These are phyloP conservation scores for Aspergillus cristatus DNA, from an alignment of 495 filamentous ascomycete genomes.

Conservation along the genomic window DNA sequence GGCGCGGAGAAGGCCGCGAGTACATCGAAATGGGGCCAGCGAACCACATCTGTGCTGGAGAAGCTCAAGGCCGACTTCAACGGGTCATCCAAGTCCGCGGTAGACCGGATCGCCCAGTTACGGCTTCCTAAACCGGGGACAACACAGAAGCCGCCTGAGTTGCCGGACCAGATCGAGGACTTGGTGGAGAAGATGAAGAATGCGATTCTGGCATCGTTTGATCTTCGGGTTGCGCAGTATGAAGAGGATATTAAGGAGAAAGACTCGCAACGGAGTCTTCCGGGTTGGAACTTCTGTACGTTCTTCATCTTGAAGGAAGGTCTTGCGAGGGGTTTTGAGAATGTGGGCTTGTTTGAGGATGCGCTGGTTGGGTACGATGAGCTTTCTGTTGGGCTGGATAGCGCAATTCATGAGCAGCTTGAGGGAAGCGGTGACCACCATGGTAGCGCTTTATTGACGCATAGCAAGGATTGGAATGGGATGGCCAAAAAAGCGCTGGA, in stretches of 20 bases:
- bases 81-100: slow-evolving; percentile 61
- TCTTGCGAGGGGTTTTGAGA: slow-evolving; percentile 87
- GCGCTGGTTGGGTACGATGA: slow-evolving; percentile 90
- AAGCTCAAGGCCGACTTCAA: slow-evolving; percentile 92
- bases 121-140: slow-evolving; percentile 47
- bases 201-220: slow-evolving; percentile 81
- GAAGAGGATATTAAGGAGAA: slow-evolving; percentile 95
- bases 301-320: slow-evolving; percentile 98
- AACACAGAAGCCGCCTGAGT: slow-evolving; percentile 55
- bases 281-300: slow-evolving; percentile 98
- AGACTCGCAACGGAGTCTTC: slow-evolving; percentile 76
- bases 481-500: slow-evolving; percentile 42
- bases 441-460: slow-evolving; percentile 54
- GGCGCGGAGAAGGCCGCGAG: slow-evolving; percentile 64
- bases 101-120: slow-evolving; percentile 80
- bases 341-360: slow-evolving; percentile 91
- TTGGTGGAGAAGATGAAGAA: slow-evolving; percentile 78
- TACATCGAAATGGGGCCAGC: slow-evolving; percentile 69
- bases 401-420: slow-evolving; percentile 67
- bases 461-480: slow-evolving; percentile 61
- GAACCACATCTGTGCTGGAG: slow-evolving; percentile 73
- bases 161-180: slow-evolving; percentile 68
- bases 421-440: slow-evolving; percentile 46
- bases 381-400: slow-evolving; percentile 74
- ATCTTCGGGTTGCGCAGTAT: slow-evolving; percentile 84